Percentiles rank a stretch among this genome's conserved stretches.
Evolutionary conservation across 1,284 basidiomycete species (phyloP).

Genomic region (Inonotus obliquus): DNA sequence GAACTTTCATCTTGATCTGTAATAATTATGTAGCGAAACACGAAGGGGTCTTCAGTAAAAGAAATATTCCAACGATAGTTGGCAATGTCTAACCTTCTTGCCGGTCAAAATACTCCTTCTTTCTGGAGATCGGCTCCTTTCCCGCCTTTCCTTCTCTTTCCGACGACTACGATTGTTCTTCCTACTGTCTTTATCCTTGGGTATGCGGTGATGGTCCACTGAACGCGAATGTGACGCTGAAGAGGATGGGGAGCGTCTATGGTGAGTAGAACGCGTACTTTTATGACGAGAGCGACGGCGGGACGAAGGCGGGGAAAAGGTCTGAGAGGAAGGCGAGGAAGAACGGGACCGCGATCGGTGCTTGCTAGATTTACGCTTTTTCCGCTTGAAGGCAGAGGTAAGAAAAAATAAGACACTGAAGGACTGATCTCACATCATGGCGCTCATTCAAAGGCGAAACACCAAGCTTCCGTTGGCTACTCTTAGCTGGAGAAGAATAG

Average conservation of each 20-base stretch:
- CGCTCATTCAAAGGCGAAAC: not conserved
- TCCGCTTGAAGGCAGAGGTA: not conserved
- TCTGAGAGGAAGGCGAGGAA: not conserved
- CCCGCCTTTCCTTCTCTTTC: constrained; percentile 30
- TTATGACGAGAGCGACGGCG: constrained; percentile 1
- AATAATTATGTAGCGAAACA: not conserved
- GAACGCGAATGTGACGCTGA: constrained; percentile 1
- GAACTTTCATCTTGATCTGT: constrained; percentile 59
- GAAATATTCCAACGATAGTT: not conserved
- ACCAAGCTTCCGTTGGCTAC: not conserved
- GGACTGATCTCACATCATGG: not conserved
- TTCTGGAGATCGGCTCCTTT: constrained; percentile 3
- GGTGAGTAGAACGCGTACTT: not conserved
- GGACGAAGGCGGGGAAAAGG: not conserved
- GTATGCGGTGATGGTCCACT: not conserved
- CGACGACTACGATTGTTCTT: constrained; percentile 26
- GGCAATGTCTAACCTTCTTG: constrained; percentile 43
- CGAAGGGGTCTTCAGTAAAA: not conserved
- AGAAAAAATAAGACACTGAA: not conserved
- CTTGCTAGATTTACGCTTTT: not conserved
- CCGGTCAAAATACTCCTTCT: constrained; percentile 47
- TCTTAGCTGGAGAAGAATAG: not conserved
- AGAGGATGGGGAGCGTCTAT: not conserved
- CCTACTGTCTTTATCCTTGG: constrained; percentile 31
- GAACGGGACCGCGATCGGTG: not conserved